Percentiles rank a stretch among this genome's conserved stretches.
These are phyloP conservation scores for Neoarthrinium moseri DNA, from an alignment of 2,329 filamentous ascomycete species.

Conservation along the genomic window DNA sequence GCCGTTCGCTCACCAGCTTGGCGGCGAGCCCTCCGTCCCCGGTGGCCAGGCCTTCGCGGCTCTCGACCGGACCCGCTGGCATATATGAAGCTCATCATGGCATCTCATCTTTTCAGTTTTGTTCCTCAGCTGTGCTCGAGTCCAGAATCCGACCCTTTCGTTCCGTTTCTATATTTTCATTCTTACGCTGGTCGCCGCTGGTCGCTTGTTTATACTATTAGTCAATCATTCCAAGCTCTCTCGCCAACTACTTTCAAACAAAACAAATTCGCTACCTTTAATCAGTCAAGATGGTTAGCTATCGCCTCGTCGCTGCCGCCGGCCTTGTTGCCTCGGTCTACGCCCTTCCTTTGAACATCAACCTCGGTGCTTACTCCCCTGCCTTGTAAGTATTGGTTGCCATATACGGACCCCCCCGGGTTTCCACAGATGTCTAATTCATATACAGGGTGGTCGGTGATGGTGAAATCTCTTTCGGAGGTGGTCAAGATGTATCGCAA, in stretches of 20 bases:
- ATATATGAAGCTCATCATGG: constrained; percentile 31
- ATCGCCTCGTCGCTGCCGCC: constrained; percentile 33
- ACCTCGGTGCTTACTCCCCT: constrained; percentile 43
- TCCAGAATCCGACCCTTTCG: constrained; percentile 19
- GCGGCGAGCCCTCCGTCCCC: constrained; percentile 3
- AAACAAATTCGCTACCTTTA: constrained; percentile 10
- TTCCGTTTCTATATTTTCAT: constrained; percentile 24
- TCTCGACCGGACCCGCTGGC: constrained; percentile 9
- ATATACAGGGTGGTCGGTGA: constrained; percentile 32
- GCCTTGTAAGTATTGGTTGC: constrained; percentile 37
- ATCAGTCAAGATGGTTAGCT: constrained; percentile 34
- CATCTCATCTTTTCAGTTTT: constrained; percentile 6
- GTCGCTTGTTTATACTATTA: constrained; percentile 29
- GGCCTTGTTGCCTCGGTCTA: constrained; percentile 31
- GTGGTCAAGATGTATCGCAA: constrained; percentile 41
- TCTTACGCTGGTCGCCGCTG: constrained; percentile 34
- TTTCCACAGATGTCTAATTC: constrained; percentile 15
- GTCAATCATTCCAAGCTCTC: constrained; percentile 17
- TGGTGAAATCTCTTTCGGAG: constrained; percentile 35
- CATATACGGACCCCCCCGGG: neutral
- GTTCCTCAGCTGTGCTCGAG: constrained; percentile 33
- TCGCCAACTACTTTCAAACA: constrained; percentile 8
- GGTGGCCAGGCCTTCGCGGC: neutral
- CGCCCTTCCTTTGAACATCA: constrained; percentile 40
- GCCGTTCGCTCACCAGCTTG: constrained; percentile 8